Base-by-base conservation (phyloP, 257 asterid genomes). In the Ilex asprella region DNA sequence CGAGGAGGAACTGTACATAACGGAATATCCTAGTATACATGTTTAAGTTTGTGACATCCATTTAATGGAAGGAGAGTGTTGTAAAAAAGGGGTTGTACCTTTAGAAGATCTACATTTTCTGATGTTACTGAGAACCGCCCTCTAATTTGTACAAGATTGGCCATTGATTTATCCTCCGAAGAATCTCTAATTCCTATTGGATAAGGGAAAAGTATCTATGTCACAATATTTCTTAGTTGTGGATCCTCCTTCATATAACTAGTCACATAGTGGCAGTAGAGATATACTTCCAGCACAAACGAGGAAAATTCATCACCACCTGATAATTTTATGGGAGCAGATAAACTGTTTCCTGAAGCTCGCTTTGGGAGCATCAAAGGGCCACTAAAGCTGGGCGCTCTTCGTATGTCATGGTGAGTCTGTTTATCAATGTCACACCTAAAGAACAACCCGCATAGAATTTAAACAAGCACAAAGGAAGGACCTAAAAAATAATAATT, bases 51-150 rank as follows among this genome's bases (percentile, higher is more conserved):
- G 88, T 69, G 67, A 67, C 59, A 62, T 66, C 72, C 72, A 47
- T 50, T 54, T 57, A 53, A 73, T 67, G 35, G 15, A 58, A 69
- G 11, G 15, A n/a, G 39, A 67, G 56, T 64, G 59, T 58, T 39
- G 31, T 39, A 58, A 62, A 46, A 65, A 76, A 47, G 60, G 9
- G n/a, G 67, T 49, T 55, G 49, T 79, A 93, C 99, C 96, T 93
- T 93, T 46, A 73, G 97, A 79, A 89, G 96, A 82, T 93, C 99
- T 14, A 93, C 95, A 71, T 85, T 93, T 81, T 93, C 99, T 62
- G 97, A 93, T 56, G 99, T 93, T 50, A 93, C 97, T 43, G 99
- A 93, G 77, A 93, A 93, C 30, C 99, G 84, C 73, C 99, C 99
- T 82, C 86, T 93, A 60, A 92, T 92, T 81, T 93, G 99, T 59